Evolutionary conservation across 805 yeast genomes (phyloP).

Genomic region (Zygosaccharomyces rouxii): DNA sequence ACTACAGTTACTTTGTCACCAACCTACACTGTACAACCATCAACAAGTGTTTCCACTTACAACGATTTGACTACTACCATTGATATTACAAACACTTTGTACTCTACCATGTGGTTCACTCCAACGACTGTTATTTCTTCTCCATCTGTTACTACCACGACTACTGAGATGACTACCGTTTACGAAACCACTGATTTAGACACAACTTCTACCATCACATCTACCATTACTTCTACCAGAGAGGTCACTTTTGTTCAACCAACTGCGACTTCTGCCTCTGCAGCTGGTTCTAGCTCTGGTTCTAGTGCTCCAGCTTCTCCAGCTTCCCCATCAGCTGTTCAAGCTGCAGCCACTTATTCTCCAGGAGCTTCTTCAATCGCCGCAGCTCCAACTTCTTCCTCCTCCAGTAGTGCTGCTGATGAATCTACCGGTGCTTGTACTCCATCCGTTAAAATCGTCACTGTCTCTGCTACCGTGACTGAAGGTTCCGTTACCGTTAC

Average conservation of each 20-base stretch:
- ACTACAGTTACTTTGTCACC: conserved; percentile 25
- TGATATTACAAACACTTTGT: conserved; percentile 24
- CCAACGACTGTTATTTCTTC: conserved; percentile 12
- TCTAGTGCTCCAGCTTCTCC: neutral
- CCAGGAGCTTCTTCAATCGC: conserved; percentile 1
- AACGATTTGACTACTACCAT: conserved; percentile 27
- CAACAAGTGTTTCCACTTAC: conserved; percentile 18
- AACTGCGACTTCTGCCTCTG: conserved; percentile 4
- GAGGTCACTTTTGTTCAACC: conserved; percentile 6
- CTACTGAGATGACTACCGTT: conserved; percentile 17
- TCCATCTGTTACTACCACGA: conserved; percentile 13
- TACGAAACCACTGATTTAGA: conserved; percentile 12
- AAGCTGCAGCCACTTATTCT: neutral
- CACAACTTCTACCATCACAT: conserved; percentile 24
- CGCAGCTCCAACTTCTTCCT: conserved; percentile 8
- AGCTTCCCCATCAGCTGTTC: conserved; percentile 4
- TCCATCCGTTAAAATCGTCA: conserved; percentile 15
- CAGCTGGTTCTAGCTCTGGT: neutral
- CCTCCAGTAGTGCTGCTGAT: conserved; percentile 4
- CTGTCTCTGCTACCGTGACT: conserved; percentile 22
- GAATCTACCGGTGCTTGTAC: conserved; percentile 12
- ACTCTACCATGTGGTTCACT: conserved; percentile 22
- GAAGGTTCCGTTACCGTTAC: conserved; percentile 21
- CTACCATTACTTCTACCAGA: conserved; percentile 20
- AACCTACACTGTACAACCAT: conserved; percentile 19